Percentiles rank a stretch among this genome's conserved stretches.
Conservation (phyloP, 73 alveolate genomes). For the Durusdinium trenchii region DNA sequence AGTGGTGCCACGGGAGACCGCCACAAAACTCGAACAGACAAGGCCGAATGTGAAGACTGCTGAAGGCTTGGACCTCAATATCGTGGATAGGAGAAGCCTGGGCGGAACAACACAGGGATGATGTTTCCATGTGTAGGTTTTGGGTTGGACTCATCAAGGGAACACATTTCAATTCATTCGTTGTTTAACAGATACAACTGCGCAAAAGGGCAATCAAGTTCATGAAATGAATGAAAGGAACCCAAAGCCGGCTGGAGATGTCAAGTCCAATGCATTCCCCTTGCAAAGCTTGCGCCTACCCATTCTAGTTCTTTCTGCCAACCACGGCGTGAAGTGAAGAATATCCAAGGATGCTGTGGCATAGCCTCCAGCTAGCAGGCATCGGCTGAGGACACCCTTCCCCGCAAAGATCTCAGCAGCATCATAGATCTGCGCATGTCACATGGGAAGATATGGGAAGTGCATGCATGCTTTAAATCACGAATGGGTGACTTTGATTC, state of each 20-base stretch:
- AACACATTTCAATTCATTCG: too few relatives aligned
- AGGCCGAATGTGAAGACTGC: not conserved
- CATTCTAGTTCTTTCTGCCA: not conserved
- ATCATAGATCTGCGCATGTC: not conserved
- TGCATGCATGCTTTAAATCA: too few relatives aligned
- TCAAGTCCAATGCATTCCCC: not conserved
- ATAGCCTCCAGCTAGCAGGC: not conserved
- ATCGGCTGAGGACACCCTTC: not conserved
- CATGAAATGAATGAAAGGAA: too few relatives aligned
- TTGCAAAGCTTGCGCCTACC: not conserved
- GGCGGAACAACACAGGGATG: too few relatives aligned
- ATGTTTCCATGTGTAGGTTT: too few relatives aligned
- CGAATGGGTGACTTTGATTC: too few relatives aligned
- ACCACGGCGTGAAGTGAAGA: not conserved
- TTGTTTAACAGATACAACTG: too few relatives aligned
- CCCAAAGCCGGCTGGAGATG: not conserved
- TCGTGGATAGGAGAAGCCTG: not conserved
- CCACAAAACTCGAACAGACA: not conserved
- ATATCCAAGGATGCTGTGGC: conserved; percentile 4
- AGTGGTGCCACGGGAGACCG: not conserved
- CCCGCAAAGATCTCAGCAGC: conserved; percentile 13
- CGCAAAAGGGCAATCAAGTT: too few relatives aligned
- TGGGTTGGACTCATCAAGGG: too few relatives aligned
- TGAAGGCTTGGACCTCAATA: not conserved
- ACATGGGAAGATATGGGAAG: too few relatives aligned